These are phyloP conservation scores for Pterocarpus santalinus DNA, from an alignment of 306 rosid genomes.

Conservation along the genomic window DNA sequence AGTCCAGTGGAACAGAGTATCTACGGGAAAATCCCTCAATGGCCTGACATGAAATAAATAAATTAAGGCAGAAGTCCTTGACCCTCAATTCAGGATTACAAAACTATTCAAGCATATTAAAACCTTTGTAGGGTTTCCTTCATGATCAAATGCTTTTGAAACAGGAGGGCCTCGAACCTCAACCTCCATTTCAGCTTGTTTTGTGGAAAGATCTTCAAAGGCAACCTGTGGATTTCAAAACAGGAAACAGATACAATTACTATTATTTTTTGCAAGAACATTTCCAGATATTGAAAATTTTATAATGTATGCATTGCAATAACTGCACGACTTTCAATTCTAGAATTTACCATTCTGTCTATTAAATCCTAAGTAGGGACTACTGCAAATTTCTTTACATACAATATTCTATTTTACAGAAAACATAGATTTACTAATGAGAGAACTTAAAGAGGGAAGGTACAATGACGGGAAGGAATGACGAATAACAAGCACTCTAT, in stretches of 20 bases:
- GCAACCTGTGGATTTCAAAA: conserved; percentile 61
- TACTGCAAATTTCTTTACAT: background rate
- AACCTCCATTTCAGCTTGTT: conserved; percentile 76
- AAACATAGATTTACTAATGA: background rate
- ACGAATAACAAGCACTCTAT: background rate
- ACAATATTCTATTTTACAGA: background rate
- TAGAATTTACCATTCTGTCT: conserved; percentile 13
- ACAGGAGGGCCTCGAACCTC: conserved; percentile 98
- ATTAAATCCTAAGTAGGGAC: conserved; percentile 23
- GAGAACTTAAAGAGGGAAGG: background rate
- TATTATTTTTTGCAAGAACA: conserved; percentile 12
- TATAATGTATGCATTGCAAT: background rate
- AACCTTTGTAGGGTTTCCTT: conserved; percentile 94
- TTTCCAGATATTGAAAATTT: background rate
- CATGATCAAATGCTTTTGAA: conserved; percentile 85
- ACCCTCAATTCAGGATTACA: conserved; percentile 21
- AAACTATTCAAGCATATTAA: conserved; percentile 29
- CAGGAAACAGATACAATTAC: conserved; percentile 16
- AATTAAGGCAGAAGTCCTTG: conserved; percentile 37
- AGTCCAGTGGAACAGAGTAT: conserved; percentile 77
- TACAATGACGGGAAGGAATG: background rate
- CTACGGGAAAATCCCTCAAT: conserved; percentile 86
- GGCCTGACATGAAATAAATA: conserved; percentile 72
- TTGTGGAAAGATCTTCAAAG: conserved; percentile 74
- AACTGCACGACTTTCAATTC: conserved; percentile 24